Conservation (phyloP, 176 grass and related monocot species). For the Raddia distichophylla region DNA sequence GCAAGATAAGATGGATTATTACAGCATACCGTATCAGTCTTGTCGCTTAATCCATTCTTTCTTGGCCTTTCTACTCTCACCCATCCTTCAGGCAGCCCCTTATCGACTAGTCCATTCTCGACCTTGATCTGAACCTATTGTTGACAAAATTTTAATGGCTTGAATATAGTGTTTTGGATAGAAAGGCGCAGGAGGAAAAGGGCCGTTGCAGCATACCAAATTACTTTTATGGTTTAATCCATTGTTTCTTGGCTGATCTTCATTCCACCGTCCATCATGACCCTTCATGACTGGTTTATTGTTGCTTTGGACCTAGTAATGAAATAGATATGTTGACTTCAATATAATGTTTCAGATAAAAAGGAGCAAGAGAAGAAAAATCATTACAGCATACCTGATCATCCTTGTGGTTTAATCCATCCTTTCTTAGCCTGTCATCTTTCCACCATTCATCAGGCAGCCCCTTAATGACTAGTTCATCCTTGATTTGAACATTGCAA, state of each 20-base stretch:
- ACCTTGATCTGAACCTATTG: conserved; percentile 45
- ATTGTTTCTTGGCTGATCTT: conserved; percentile 17
- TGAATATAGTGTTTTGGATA: conserved; percentile 7
- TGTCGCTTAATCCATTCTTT: conserved; percentile 29
- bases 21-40: conserved; percentile 47
- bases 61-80: conserved; percentile 55
- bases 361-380: neutral
- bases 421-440: conserved; percentile 47
- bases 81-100: conserved; percentile 50
- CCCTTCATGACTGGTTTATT: conserved; percentile 28
- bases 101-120: conserved; percentile 33
- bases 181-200: conserved; percentile 8
- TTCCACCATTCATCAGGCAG: conserved; percentile 50
- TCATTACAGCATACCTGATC: conserved; percentile 40
- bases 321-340: neutral
- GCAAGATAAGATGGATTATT: neutral
- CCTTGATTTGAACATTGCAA: conserved; percentile 41
- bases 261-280: conserved; percentile 48
- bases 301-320: conserved; percentile 27
- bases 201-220: conserved; percentile 15
- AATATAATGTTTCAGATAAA: conserved; percentile 1
- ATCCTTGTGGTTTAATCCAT: conserved; percentile 9
- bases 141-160: conserved; percentile 17
- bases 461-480: conserved; percentile 29
- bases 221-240: conserved; percentile 18